These are phyloP conservation scores for Alternaria triticina DNA, from an alignment of 2,329 filamentous ascomycete genomes.

Conservation along the genomic window DNA sequence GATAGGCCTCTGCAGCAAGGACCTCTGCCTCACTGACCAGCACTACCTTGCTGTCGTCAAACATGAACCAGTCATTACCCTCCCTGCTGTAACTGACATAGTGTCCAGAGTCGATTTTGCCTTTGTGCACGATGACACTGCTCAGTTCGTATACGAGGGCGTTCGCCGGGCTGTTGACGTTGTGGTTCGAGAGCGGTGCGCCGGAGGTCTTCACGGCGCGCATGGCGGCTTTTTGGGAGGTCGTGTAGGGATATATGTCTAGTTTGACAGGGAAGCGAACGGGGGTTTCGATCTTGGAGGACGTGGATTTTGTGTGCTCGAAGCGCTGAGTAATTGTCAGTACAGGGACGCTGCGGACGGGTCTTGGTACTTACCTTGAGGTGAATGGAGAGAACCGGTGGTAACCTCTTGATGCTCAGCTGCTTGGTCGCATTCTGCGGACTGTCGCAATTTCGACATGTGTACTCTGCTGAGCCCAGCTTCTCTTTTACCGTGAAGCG, in stretches of 20 bases:
- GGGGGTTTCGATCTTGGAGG: conserved; percentile 85
- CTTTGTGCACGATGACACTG: conserved; percentile 90
- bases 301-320: conserved; percentile 75
- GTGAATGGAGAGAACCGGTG: conserved; percentile 89
- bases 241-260: conserved; percentile 90
- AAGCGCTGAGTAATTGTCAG: conserved; percentile 60
- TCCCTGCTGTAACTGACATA: conserved; percentile 90
- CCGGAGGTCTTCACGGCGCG: conserved; percentile 47
- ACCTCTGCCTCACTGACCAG: conserved; percentile 84
- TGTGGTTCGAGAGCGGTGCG: conserved; percentile 34
- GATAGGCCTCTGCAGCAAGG: conserved; percentile 82
- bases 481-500: conserved; percentile 88
- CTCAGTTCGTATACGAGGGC: conserved; percentile 82
- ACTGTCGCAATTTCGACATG: conserved; percentile 79
- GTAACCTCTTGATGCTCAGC: conserved; percentile 81
- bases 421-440: conserved; percentile 81
- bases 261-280: conserved; percentile 86
- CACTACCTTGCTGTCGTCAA: conserved; percentile 94
- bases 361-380: conserved; percentile 71
- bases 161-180: conserved; percentile 51
- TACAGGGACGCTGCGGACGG: background rate
- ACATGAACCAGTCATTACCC: conserved; percentile 89
- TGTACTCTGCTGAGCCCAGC: conserved; percentile 76
- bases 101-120: conserved; percentile 90
- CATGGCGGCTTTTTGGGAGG: conserved; percentile 55